These are phyloP conservation scores for Dendrobium huoshanense DNA, from an alignment of 106 monocot genomes.

Conservation along the genomic window DNA sequence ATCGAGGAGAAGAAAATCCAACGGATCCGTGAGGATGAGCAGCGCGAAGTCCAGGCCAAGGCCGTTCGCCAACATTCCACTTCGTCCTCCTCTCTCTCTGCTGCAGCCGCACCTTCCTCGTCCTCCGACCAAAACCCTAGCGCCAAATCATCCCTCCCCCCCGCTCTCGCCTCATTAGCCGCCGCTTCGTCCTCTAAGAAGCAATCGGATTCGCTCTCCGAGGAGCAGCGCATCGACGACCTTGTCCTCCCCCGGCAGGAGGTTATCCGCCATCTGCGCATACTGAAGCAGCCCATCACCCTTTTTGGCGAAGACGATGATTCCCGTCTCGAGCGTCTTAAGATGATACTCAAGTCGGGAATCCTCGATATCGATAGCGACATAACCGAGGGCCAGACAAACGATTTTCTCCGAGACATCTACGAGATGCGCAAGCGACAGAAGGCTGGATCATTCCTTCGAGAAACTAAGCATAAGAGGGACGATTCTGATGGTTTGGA, in stretches of 20 bases:
- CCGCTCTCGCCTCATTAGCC: conserved; percentile 18
- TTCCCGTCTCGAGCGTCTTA: conserved; percentile 75
- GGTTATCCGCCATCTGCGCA: conserved; percentile 79
- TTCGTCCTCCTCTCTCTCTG: conserved; percentile 14
- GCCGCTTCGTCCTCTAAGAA: conserved; percentile 28
- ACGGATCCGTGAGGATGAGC: conserved; percentile 74
- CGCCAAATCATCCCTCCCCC: conserved; percentile 18
- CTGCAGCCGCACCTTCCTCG: conserved; percentile 15
- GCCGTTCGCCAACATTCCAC: conserved; percentile 2
- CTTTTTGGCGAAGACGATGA: conserved; percentile 95
- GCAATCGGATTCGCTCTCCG: conserved; percentile 31
- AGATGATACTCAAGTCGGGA: conserved; percentile 74
- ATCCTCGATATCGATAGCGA: conserved; percentile 83
- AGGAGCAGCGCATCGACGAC: conserved; percentile 72
- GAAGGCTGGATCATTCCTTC: conserved; percentile 40
- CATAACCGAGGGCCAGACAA: conserved; percentile 93
- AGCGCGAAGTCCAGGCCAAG: conserved; percentile 50
- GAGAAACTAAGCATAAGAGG: conserved; percentile 37
- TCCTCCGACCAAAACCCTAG: conserved; percentile 23
- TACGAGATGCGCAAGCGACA: conserved; percentile 86
- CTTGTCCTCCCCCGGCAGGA: conserved; percentile 81
- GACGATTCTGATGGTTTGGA: conserved; percentile 34
- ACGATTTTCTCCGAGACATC: conserved; percentile 95
- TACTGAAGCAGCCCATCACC: conserved; percentile 90
- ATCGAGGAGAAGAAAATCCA: conserved; percentile 83